A percentile compares a stretch with the other conserved stretches of the same genome.
phyloP scores from a whole-genome alignment of 2,329 filamentous ascomycete species.

The Xylaria multiplex region DNA sequence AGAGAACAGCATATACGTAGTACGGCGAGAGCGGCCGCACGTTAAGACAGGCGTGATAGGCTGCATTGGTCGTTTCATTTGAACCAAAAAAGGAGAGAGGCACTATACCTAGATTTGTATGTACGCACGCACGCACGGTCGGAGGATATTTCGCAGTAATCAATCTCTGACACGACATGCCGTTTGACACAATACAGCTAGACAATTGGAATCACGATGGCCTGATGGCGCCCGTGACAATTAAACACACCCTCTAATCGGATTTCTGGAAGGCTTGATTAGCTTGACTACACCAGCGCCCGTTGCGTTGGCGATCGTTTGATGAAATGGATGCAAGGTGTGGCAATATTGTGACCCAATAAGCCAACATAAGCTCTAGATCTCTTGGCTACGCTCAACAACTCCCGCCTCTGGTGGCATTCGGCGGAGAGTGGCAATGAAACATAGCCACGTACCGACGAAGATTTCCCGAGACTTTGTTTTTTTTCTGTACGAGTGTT shows the following conservation, averaged over 20 bases:
- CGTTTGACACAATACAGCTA: background rate
- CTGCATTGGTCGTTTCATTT: constrained; percentile 21
- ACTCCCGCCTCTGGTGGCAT: background rate
- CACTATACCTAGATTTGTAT: background rate
- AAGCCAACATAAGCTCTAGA: constrained; percentile 1
- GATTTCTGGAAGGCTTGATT: background rate
- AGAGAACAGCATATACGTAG: background rate
- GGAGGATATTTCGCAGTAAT: constrained; percentile 2
- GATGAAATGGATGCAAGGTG: background rate
- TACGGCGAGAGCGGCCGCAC: constrained; percentile 19
- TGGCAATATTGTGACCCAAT: background rate
- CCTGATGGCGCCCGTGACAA: background rate
- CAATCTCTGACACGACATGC: background rate
- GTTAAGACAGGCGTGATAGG: background rate
- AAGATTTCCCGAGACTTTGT: background rate
- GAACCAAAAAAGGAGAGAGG: no score
- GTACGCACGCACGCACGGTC: background rate
- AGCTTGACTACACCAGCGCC: background rate
- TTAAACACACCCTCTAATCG: background rate
- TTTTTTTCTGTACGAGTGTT: no score
- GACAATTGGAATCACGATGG: constrained; percentile 15
- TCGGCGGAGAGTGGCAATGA: background rate
- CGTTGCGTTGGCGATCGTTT: background rate
- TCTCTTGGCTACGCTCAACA: background rate
- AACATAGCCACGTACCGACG: background rate